Base-by-base conservation (phyloP, 2,329 filamentous ascomycete genomes). In the Calonectria hongkongensis region DNA sequence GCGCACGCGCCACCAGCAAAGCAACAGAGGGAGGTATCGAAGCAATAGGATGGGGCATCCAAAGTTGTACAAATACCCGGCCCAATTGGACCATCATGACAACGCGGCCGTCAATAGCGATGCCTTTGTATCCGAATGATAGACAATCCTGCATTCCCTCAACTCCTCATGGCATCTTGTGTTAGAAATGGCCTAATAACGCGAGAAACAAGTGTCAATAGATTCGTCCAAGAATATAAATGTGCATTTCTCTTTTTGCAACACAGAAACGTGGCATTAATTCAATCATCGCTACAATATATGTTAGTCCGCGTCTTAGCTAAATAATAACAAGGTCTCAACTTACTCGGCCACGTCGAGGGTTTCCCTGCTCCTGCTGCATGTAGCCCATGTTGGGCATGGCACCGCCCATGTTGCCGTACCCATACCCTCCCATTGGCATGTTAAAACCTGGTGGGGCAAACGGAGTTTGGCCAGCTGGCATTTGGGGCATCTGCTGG, bases 341-440 rank as follows among this genome's bases (percentile, higher is more conserved):
- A 83, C 89, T 86, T 88, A 91, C 89, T 80, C 91, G 88, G 83
- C 90, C 90, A 77, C 91, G 88, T 82, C 90, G 85, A 75, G 84
- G 82, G 82, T 89, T 90, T 76, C 86, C 86, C 77, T 89, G 89
- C 76, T 90, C 89, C 79, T 91, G 89, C 75, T 87, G 76, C 79
- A 83, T 81, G 78, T 89, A 91, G 21, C 85, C 87, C 83, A 89
- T 86, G 68, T 86, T 86, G 73, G 86, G 87, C 83, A 88, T 86
- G 27, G 84, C 83, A n/a, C 84, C 83, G 66, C 80, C 82, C 81
- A 87, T 85, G 66, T 85, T 86, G 62, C 84, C 83, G 75, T 88
- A 89, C 25, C 83, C 84, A 68, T 87, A 87, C 21, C 83, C 85
- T 43, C 83, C 84, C 81, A 88, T 86, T 71, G 82, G 82, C 82